A percentile compares a stretch with the other conserved stretches of the same genome.
phyloP scores from a whole-genome alignment of 2,329 filamentous ascomycete species.

The Pestalotiopsis fici region DNA sequence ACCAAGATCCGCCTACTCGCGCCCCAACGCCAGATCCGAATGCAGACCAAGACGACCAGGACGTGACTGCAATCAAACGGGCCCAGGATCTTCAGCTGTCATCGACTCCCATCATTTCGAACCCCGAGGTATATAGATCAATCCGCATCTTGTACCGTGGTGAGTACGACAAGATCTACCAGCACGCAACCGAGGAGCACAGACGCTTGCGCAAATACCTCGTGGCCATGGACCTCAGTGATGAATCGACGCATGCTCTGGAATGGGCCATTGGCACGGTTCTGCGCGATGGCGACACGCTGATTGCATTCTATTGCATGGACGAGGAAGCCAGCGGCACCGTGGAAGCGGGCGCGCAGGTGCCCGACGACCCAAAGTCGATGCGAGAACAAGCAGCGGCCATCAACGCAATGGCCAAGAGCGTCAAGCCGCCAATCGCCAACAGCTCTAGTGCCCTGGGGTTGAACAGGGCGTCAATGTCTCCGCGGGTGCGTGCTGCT shows the following conservation, averaged over 20 bases:
- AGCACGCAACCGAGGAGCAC: constrained; percentile 77
- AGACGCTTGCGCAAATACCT: constrained; percentile 85
- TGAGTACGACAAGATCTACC: constrained; percentile 75
- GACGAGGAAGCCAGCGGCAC: constrained; percentile 78
- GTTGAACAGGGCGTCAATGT: constrained; percentile 26
- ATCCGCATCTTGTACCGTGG: constrained; percentile 90
- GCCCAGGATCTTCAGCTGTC: constrained; percentile 84
- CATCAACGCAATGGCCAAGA: constrained; percentile 62
- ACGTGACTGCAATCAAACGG: constrained; percentile 80
- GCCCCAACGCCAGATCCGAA: constrained; percentile 60
- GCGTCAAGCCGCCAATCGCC: constrained; percentile 34
- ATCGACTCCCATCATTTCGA: constrained; percentile 77
- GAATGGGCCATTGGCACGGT: constrained; percentile 98
- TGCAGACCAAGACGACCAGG: constrained; percentile 78
- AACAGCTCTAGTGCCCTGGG: constrained; percentile 26
- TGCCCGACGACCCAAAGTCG: constrained; percentile 72
- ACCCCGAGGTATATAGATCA: constrained; percentile 75
- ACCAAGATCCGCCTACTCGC: constrained; percentile 61
- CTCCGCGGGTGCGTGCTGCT: constrained; percentile 37
- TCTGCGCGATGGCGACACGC: constrained; percentile 87
- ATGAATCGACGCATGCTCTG: constrained; percentile 90
- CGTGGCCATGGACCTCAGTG: constrained; percentile 92
- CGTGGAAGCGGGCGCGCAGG: constrained; percentile 48
- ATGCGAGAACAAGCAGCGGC: constrained; percentile 76
- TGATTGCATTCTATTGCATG: constrained; percentile 90